Evolutionary conservation across 108 stramenopile genomes (phyloP), one percentile per base, ranked within the genome.

Genomic region (Stephanodiscus triporus): DNA sequence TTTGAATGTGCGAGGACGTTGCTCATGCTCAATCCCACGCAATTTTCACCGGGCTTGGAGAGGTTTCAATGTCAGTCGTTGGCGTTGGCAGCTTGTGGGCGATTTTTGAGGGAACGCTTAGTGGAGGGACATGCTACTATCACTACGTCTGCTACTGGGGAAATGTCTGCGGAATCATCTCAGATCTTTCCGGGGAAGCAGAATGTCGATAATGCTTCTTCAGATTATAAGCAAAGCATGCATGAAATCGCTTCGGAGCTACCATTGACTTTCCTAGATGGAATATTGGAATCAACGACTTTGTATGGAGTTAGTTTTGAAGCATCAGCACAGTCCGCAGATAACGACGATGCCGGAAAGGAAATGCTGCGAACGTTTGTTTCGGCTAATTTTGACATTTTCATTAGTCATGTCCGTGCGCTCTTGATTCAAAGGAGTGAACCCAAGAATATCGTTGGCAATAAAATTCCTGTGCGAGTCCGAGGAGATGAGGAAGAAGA

Each of bases 1-100:
- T 89, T 91, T 65, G 94, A 92, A 64, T 89, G 91, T 66, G 88
- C 87, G 9, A 89, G 91, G n/a, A 89, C 94, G 8, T 75, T 89
- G 37, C 56, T 86, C 66, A 78, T 95, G 81, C 74, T 89, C 43
- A 60, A 77, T 37, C 50, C 43, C 0, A 72, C 84, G 6, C 19
- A 59, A 27, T 73, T 72, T 42, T 76, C 75, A 37, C 73, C 82
- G 2, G 60, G 70, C 27, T 30, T 81, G 70, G 62, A 78, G 75
- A 43, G 77, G 51, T 32, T 38, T 45, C 80, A 89, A 50, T 88
- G 88, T 42, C 84, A 89, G 63, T 71, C 72, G 24, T 77, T 88
- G 78, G 86, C 91, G 2, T 66, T 91, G 63, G 68, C 60, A 29
- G 91, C 91, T 13, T 77, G 81, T 53, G 59, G 84, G 36, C 72